Evolutionary conservation across 1,284 basidiomycete genomes (phyloP), one percentile per base, ranked within the genome.

Genomic region (Stereum hirsutum): DNA sequence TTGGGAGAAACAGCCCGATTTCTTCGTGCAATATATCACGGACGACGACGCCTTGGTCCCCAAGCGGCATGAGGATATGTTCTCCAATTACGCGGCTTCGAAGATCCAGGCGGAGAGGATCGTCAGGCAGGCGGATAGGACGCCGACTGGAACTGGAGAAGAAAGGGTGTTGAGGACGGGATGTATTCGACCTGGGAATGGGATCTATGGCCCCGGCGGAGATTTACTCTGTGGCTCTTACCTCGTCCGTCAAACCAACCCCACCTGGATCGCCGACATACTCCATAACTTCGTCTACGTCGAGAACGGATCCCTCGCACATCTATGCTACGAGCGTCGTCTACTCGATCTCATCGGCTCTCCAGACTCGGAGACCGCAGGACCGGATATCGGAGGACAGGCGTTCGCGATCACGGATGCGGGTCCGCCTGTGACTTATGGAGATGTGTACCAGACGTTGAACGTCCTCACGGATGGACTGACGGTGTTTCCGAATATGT

Each of bases 161-260:
- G n/a, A n/a, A n/a, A n/a, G n/a, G n/a, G 54, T 64, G 7, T 54
- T 88, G 26, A 68, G 76, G 38, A 87, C 82, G 6, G 84, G 84
- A 0, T 78, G 74, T 49, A 64, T 88, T 31, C 73, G 85, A 12
- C 84, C 85, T 3, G 82, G 83, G 0, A 87, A 87, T 49, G 83
- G 80, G 0, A 61, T 85, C 1, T 87, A 74, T 55, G 84, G 83
- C 1, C 76, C 82, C 2, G 74, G 82, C 20, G 84, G 84, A 3
- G 84, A 87, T 55, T 68, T 80, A 52, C 55, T 83, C 10, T 74
- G 72, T 43, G 79, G 73, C 10, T 70, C 73, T 12, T 80, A 78
- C 53, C 69, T 87, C 25, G 63, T 70, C 2, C 71, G 77, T 28
- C 62, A 70, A 53, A 57, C 61, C 43, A 84, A 81, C 52, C 78